A percentile compares a stretch with the other conserved stretches of the same genome.
Evolutionary conservation across 139 green algal species (phyloP).

Genomic region (Volvox reticuliferus): DNA sequence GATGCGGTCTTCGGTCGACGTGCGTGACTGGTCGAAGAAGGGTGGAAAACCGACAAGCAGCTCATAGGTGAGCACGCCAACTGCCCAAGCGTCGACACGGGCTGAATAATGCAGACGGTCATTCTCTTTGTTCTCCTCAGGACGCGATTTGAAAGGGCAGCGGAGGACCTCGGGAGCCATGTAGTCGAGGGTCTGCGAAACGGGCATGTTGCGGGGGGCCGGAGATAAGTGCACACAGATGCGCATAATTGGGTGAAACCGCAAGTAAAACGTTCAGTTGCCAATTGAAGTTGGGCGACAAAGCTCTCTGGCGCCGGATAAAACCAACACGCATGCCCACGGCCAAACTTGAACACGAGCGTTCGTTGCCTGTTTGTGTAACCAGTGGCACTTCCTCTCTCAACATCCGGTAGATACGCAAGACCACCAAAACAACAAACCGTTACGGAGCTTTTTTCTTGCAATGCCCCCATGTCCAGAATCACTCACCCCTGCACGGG

Average conservation of each 20-base stretch:
- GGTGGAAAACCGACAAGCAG: slow-evolving; percentile 86
- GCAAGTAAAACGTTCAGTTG: too few relatives aligned
- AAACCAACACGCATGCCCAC: not conserved
- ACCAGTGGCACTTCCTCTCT: too few relatives aligned
- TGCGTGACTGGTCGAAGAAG: slow-evolving; percentile 78
- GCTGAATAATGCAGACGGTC: slow-evolving; percentile 64
- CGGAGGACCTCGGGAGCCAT: slow-evolving; percentile 71
- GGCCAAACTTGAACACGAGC: not conserved
- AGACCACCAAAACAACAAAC: too few relatives aligned
- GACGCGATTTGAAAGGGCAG: slow-evolving; percentile 78
- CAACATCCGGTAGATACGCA: too few relatives aligned
- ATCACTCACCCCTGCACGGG: slow-evolving; percentile 65
- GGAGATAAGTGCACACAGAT: too few relatives aligned
- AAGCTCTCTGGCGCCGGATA: not conserved
- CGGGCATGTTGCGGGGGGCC: too few relatives aligned
- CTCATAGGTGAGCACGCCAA: slow-evolving; percentile 91
- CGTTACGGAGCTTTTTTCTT: too few relatives aligned
- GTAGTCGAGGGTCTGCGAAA: slow-evolving; percentile 57
- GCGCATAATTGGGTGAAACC: too few relatives aligned
- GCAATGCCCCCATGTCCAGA: too few relatives aligned
- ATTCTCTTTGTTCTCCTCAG: slow-evolving; percentile 83
- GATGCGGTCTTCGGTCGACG: slow-evolving; percentile 67
- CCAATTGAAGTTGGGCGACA: too few relatives aligned
- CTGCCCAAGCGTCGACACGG: slow-evolving; percentile 89
- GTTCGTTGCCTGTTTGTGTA: too few relatives aligned